Evolutionary conservation across 106 monocot species (phyloP), one percentile per base, ranked within the genome.

Genomic region (Allium sativum): DNA sequence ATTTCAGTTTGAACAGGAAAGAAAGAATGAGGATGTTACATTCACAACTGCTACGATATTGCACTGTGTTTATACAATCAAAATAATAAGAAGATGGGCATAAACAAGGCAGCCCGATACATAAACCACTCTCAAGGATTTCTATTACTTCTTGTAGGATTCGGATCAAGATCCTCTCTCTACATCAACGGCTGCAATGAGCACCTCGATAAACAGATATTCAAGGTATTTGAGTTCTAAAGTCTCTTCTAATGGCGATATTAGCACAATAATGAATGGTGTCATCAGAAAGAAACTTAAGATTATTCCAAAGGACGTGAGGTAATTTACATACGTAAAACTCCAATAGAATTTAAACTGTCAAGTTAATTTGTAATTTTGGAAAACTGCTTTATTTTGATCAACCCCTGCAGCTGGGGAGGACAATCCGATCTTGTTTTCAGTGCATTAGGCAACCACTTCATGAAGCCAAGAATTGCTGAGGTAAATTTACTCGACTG

Each of bases 401-500:
- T 48, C 15, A 48, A 12, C 15, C 12, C 9, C 6, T 48, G 48
- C 70, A 96, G 96, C 14, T 98, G 91, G 91, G 87, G 88, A 45
- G 75, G 54, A 5, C 91, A 98, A 52, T 79, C 84, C 58, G 65
- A 51, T 66, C 17, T 44, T 15, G 96, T 98, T n/a, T 98, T 98
- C 62, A 18, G 64, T n/a, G 67, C 78, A 53, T 42, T 98, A 46
- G 18, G 19, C 7, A 9, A 52, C 52, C 87, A 91, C 59, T 91
- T 98, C 69, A 98, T 98, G 96, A 98, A 82, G 56, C 96, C 96
- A 18, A 87, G 87, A 43, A 91, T 98, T 58, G 62, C 68, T 52
- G 90, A 95, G 95, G 93, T 80, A 58, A 53, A 47, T 8, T 42
- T 18, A 31, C 31, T 31, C 31, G 3, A 31, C 31, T 31, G 31